phyloP scores from a whole-genome alignment of 306 rosid species.

The Mimosa bimucronata region DNA sequence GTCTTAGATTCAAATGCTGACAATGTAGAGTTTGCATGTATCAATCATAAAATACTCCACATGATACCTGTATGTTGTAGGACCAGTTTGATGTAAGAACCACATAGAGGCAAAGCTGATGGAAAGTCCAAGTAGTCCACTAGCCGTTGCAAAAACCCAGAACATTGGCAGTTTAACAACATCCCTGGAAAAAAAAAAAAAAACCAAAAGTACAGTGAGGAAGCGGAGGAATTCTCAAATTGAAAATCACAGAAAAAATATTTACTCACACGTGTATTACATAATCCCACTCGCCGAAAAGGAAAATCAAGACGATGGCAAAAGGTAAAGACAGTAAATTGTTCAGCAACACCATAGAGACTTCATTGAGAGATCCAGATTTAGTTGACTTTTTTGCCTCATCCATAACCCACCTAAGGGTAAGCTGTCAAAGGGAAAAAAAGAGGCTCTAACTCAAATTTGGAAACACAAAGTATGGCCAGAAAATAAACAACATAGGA shows the following conservation, averaged over 20 bases:
- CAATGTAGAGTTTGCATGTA: background rate
- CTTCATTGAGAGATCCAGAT: constrained; percentile 84
- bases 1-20: background rate
- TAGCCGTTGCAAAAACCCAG: constrained; percentile 79
- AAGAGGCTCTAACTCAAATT: background rate
- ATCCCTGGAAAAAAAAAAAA: constrained; percentile 58
- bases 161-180: constrained; percentile 68
- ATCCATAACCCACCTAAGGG: constrained; percentile 82
- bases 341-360: constrained; percentile 94
- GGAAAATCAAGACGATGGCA: constrained; percentile 63
- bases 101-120: constrained; percentile 95
- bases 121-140: constrained; percentile 88
- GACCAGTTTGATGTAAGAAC: constrained; percentile 90
- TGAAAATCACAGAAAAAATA: constrained; percentile 23
- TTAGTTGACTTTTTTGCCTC: constrained; percentile 76
- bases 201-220: constrained; percentile 29
- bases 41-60: constrained; percentile 8
- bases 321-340: constrained; percentile 80
- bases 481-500: background rate
- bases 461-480: constrained; percentile 13
- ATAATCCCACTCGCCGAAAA: constrained; percentile 80
- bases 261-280: constrained; percentile 69
- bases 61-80: constrained; percentile 83
- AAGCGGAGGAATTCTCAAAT: constrained; percentile 17
- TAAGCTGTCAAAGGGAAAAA: constrained; percentile 57